Percentiles rank a stretch among this genome's conserved stretches.
Conservation (phyloP, 352 stramenopile species). For the Elongisporangium prolatum region DNA sequence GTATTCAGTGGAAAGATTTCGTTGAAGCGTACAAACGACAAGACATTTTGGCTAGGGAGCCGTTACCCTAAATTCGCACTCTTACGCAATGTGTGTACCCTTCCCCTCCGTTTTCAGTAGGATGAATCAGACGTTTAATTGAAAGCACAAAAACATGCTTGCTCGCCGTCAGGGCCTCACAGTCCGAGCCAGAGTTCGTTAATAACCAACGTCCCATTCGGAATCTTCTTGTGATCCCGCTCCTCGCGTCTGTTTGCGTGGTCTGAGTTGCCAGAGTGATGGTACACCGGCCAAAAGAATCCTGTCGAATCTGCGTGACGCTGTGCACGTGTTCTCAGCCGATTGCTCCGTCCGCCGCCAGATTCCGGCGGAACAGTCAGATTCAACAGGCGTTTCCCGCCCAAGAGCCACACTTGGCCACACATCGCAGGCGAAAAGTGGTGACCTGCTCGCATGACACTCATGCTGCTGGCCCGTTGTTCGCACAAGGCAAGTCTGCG, state of each 20-base stretch:
- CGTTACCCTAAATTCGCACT: constrained; percentile 1
- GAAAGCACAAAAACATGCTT: neutral
- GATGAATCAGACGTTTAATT: neutral
- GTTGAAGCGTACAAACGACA: neutral
- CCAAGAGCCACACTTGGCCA: neutral
- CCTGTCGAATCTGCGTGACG: neutral
- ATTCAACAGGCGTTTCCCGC: neutral
- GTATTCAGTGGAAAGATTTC: neutral
- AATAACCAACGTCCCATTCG: constrained; percentile 4
- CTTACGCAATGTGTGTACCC: neutral
- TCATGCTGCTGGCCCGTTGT: neutral
- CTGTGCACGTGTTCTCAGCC: neutral
- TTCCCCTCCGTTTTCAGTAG: neutral
- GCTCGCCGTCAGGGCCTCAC: neutral
- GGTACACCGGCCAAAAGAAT: neutral
- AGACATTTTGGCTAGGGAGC: neutral
- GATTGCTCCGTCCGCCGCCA: neutral
- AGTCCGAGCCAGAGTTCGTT: neutral
- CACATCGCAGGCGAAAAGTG: neutral
- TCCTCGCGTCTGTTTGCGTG: neutral
- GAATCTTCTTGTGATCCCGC: constrained; percentile 1
- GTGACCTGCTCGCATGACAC: neutral
- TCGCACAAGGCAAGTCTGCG: no score
- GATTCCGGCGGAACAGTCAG: neutral
- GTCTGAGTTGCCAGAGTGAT: neutral